Evolutionary conservation across 345 rosid species (phyloP).

Genomic region (Ailanthus altissimus): DNA sequence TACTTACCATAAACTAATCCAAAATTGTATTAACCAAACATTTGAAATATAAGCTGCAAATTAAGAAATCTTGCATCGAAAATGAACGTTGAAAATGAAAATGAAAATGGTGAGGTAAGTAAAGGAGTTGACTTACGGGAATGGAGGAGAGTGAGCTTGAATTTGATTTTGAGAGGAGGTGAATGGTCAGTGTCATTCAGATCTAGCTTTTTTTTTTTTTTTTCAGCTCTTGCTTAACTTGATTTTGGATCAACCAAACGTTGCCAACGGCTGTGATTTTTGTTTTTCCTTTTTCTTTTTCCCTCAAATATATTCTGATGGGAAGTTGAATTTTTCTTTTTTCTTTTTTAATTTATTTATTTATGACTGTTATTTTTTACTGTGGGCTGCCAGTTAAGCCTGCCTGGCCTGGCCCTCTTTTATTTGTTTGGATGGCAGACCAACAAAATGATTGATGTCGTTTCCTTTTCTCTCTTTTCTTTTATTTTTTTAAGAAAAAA

Average conservation of each 20-base stretch:
- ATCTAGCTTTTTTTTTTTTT: too few relatives aligned
- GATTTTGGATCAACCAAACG: neutral
- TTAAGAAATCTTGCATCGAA: neutral
- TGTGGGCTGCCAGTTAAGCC: too few relatives aligned
- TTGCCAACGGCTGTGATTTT: neutral
- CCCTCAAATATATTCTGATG: too few relatives aligned
- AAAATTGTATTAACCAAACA: neutral
- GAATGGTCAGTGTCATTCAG: slow-evolving; percentile 1
- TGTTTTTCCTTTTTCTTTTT: too few relatives aligned
- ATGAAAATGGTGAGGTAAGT: too few relatives aligned
- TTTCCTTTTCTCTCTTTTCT: too few relatives aligned
- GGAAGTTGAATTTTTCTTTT: too few relatives aligned
- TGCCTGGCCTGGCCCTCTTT: too few relatives aligned
- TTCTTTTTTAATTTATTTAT: rapidly evolving
- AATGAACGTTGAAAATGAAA: neutral
- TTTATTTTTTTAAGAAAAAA: too few relatives aligned
- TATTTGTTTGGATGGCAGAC: too few relatives aligned
- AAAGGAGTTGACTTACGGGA: neutral
- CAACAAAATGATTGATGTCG: too few relatives aligned
- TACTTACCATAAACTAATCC: neutral
- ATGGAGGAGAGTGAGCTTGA: neutral
- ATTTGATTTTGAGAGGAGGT: neutral
- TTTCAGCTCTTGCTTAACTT: neutral
- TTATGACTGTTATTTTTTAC: neutral
- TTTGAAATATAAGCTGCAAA: neutral